Conservation (phyloP, 768 basidiomycete genomes). For the Peribolospora baueri region DNA sequence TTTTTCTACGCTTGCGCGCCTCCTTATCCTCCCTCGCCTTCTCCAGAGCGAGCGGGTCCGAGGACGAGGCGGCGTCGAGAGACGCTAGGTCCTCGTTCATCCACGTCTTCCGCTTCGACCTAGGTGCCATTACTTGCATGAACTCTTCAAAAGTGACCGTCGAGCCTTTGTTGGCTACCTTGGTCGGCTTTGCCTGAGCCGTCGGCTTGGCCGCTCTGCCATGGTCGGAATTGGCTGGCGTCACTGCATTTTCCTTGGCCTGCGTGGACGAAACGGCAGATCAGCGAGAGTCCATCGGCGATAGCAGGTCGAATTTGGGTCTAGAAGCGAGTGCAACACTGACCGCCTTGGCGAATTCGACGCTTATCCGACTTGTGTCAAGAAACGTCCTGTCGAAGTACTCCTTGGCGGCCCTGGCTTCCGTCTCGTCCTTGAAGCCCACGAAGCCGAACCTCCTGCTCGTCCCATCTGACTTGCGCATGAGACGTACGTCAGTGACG, state of each 20-base stretch:
- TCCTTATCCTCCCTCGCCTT: background rate
- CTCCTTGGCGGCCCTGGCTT: constrained; percentile 46
- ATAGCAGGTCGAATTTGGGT: too few species aligned
- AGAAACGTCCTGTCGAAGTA: constrained; percentile 75
- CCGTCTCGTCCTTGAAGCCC: constrained; percentile 57
- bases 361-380: constrained; percentile 49
- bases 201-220: too few species aligned
- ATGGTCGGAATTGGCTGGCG: too few species aligned
- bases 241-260: too few species aligned
- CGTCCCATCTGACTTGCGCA: constrained; percentile 45
- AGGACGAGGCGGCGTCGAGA: background rate
- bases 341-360: constrained; percentile 49
- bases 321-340: constrained; percentile 14
- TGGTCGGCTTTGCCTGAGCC: too few species aligned
- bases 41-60: background rate
- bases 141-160: constrained; percentile 35
- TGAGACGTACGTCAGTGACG: constrained; percentile 68
- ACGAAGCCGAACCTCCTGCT: constrained; percentile 76
- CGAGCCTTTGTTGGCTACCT: constrained; percentile 14
- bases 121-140: constrained; percentile 47
- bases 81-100: constrained; percentile 23
- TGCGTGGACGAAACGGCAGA: too few species aligned
- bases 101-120: constrained; percentile 34
- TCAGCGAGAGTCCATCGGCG: too few species aligned
- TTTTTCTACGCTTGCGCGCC: background rate